phyloP scores from a whole-genome alignment of 345 rosid species.

The Mangifera indica region DNA sequence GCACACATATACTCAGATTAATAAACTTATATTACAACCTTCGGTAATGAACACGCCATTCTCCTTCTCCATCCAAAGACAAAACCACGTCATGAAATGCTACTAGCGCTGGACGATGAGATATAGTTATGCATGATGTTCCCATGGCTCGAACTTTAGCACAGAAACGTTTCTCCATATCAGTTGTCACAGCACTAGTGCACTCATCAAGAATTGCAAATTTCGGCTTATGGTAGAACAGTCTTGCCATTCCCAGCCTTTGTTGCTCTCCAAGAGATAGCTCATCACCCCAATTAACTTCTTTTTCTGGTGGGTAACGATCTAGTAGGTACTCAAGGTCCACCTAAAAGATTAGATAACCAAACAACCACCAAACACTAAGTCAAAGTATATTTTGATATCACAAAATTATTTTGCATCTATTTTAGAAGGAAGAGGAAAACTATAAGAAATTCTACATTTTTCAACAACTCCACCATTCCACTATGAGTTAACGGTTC shows the following conservation, averaged over 20 bases:
- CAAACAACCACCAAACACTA: conserved; percentile 13
- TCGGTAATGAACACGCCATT: conserved; percentile 79
- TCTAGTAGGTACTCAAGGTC: conserved; percentile 90
- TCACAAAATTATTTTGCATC: conserved; percentile 9
- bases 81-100: conserved; percentile 95
- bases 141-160: conserved; percentile 98
- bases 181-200: conserved; percentile 99
- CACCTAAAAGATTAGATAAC: conserved; percentile 51
- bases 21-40: conserved; percentile 48
- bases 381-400: conserved; percentile 19
- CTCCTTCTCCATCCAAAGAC: conserved; percentile 98
- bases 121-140: conserved; percentile 98
- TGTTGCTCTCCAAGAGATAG: conserved; percentile 98
- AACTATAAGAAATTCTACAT: conserved; percentile 49
- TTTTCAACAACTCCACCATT: conserved; percentile 86
- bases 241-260: conserved; percentile 96
- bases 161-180: conserved; percentile 98
- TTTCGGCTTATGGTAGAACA: conserved; percentile 95
- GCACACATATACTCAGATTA: conserved; percentile 14
- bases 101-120: conserved; percentile 97
- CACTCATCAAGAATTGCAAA: conserved; percentile 99
- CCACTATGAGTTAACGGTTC: conserved; percentile 65
- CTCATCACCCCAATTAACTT: conserved; percentile 97
- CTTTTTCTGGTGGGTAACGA: conserved; percentile 84
- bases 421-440: conserved; percentile 1